Evolutionary conservation across 352 stramenopile species (phyloP).

Genomic region (Globisporangium nodosum): DNA sequence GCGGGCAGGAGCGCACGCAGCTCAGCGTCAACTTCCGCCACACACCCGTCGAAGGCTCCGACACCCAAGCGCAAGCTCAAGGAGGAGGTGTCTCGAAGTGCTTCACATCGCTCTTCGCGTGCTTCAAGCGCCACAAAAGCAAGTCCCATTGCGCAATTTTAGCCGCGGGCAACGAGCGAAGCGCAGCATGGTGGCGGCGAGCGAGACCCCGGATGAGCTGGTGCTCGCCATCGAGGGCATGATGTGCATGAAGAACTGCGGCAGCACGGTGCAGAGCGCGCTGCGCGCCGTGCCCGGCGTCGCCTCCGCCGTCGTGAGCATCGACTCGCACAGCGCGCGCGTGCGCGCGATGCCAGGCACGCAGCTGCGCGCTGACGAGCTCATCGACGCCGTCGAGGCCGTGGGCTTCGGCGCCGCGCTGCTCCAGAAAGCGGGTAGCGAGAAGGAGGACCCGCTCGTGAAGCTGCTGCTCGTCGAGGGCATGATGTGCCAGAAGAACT

Average conservation of each 20-base stretch:
- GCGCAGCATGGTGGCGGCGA: neutral
- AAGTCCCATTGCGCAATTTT: no score
- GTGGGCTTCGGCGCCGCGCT: constrained; percentile 72
- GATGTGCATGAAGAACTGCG: constrained; percentile 96
- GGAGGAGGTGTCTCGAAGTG: no score
- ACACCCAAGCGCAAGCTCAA: no score
- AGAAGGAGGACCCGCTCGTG: constrained; percentile 23
- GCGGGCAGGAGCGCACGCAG: neutral
- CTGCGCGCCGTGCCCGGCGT: constrained; percentile 68
- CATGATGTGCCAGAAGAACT: constrained; percentile 96
- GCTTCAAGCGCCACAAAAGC: no score
- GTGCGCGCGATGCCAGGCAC: constrained; percentile 45
- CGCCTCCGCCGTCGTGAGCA: constrained; percentile 49
- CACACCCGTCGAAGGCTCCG: no score
- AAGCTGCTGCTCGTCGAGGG: constrained; percentile 83
- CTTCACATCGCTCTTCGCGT: no score
- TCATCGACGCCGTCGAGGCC: constrained; percentile 72
- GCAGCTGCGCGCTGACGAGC: constrained; percentile 27
- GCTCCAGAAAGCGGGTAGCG: neutral
- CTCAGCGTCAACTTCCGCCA: no score
- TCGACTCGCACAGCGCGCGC: constrained; percentile 55
- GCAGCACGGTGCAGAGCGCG: constrained; percentile 81
- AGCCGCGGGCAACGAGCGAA: no score
- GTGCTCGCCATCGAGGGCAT: constrained; percentile 89
- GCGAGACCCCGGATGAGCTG: neutral